Percentiles rank a stretch among this genome's conserved stretches.
phyloP scores from a whole-genome alignment of 768 basidiomycete species.

The Mrakia hoshinonis region DNA sequence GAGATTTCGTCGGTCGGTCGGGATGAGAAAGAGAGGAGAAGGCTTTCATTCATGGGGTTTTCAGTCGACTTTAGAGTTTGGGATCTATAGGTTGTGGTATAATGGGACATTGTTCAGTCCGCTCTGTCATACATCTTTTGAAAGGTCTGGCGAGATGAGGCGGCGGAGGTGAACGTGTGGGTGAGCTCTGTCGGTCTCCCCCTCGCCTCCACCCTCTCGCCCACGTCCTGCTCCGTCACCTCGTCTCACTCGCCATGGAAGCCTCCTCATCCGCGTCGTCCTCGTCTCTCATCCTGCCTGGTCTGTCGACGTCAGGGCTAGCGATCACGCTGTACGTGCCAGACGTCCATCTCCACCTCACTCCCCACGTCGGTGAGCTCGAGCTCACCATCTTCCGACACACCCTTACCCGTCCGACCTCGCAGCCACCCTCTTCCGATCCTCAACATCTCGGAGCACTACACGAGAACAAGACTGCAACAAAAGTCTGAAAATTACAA shows the following conservation, averaged over 20 bases:
- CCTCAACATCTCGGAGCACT: constrained; percentile 91
- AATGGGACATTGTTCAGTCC: no score
- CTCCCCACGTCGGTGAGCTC: not conserved
- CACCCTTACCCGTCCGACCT: not conserved
- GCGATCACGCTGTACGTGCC: constrained; percentile 33
- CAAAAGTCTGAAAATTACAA: constrained; percentile 32
- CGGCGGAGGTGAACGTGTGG: no score
- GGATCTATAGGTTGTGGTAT: no score
- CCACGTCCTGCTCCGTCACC: not conserved
- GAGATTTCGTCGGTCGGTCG: no score
- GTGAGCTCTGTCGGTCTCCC: no score
- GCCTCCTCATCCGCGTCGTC: not conserved
- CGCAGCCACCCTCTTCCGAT: constrained; percentile 88
- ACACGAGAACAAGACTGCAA: constrained; percentile 74
- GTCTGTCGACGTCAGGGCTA: constrained; percentile 30
- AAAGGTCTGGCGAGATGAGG: no score
- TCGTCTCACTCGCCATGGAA: not conserved
- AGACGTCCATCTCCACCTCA: not conserved
- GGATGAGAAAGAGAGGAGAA: no score
- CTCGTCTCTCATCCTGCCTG: not conserved
- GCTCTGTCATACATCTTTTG: no score
- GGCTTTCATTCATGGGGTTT: not conserved
- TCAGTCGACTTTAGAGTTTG: no score
- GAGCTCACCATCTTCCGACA: not conserved
- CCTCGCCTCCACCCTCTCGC: not conserved